phyloP scores from a whole-genome alignment of 805 yeast genomes.

The Kuraishia ogatae region DNA sequence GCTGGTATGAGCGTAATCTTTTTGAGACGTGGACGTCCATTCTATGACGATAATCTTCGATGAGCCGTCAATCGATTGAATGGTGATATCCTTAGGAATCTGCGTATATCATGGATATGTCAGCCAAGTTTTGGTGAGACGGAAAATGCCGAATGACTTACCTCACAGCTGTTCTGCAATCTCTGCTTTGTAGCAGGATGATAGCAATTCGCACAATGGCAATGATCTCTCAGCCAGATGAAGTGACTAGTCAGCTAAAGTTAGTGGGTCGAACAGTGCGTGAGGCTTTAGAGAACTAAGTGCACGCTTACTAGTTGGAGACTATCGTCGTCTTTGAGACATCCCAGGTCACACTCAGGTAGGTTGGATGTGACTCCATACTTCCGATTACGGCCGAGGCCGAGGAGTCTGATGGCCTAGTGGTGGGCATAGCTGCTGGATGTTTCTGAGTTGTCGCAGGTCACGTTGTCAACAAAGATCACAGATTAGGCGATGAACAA shows the following conservation, averaged over 20 bases:
- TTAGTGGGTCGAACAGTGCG: neutral
- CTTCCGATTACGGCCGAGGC: neutral
- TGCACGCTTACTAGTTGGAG: neutral
- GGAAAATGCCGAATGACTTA: constrained; percentile 21
- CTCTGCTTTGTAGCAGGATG: constrained; percentile 51
- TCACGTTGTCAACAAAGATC: too few species aligned
- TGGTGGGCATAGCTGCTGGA: neutral
- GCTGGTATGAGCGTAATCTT: constrained; percentile 29
- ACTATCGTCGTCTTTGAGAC: neutral
- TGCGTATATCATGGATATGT: too few species aligned
- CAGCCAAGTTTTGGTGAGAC: constrained; percentile 8
- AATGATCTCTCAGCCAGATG: constrained; percentile 60
- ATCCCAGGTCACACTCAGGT: neutral
- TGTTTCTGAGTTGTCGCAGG: too few species aligned
- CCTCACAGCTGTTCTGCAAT: constrained; percentile 42
- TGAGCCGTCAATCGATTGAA: constrained; percentile 4
- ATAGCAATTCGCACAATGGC: constrained; percentile 49
- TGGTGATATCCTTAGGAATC: constrained; percentile 11
- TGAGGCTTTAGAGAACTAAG: constrained; percentile 2
- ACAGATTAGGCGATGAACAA: too few species aligned
- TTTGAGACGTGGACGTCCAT: constrained; percentile 25
- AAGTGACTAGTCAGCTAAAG: constrained; percentile 23
- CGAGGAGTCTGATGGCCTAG: neutral
- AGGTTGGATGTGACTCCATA: neutral
- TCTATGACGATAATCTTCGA: constrained; percentile 8